Conservation (phyloP, 345 rosid genomes). For the Litchi chinensis region DNA sequence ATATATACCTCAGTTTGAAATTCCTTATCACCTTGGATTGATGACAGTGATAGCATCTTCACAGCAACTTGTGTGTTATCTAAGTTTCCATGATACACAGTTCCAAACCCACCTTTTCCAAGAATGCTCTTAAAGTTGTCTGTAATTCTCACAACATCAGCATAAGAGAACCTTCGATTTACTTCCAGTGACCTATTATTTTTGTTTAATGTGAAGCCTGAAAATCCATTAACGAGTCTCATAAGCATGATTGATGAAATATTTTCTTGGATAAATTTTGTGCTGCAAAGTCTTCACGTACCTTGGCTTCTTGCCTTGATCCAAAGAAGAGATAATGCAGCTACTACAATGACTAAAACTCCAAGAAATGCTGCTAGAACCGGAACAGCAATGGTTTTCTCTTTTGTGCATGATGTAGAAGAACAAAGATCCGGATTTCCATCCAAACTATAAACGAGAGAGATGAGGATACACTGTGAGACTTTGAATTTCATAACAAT, state of each 20-base stretch:
- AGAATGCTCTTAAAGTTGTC: constrained; percentile 19
- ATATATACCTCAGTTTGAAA: too few species aligned
- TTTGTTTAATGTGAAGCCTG: background rate
- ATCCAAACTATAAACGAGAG: background rate
- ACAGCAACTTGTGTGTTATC: too few species aligned
- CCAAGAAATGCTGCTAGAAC: constrained; percentile 32
- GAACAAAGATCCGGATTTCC: background rate
- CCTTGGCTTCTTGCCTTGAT: constrained; percentile 28
- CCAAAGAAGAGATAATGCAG: constrained; percentile 26
- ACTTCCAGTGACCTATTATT: background rate
- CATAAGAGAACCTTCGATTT: too few species aligned
- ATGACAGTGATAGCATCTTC: too few species aligned
- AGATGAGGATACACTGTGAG: background rate
- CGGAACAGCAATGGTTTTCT: constrained; percentile 25
- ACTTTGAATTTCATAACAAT: too few species aligned
- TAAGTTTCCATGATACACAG: too few species aligned
- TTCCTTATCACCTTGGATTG: too few species aligned
- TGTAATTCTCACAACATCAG: background rate
- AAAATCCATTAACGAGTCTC: background rate
- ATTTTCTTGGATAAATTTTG: too few species aligned
- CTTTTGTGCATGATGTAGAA: constrained; percentile 27
- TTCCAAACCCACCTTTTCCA: too few species aligned
- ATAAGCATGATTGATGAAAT: too few species aligned
- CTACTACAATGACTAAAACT: constrained; percentile 22
- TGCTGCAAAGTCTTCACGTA: background rate